phyloP scores from a whole-genome alignment of 1,139 yeast species.

The Suzukiozyma palmioleophila region DNA sequence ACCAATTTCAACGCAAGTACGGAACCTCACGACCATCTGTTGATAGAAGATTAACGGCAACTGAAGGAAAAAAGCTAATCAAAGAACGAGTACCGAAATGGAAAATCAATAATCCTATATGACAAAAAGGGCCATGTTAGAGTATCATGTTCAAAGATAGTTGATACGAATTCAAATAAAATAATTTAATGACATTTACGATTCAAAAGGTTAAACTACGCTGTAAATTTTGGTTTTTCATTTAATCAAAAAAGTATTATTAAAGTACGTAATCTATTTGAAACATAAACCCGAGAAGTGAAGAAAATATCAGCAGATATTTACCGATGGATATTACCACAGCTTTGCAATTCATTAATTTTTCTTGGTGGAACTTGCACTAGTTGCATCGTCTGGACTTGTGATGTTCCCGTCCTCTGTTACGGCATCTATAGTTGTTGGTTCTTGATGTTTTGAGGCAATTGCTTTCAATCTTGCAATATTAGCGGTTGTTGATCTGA shows the following conservation, averaged over 20 bases:
- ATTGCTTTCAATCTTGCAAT: constrained; percentile 30
- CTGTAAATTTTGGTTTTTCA: not conserved
- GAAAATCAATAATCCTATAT: not conserved
- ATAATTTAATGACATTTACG: not conserved
- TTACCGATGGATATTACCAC: too few relatives aligned
- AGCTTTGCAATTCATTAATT: not conserved
- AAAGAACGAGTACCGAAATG: constrained; percentile 1
- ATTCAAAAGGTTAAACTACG: not conserved
- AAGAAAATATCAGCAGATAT: not conserved
- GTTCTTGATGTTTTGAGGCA: constrained; percentile 12
- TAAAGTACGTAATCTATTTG: not conserved
- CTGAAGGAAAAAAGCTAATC: constrained; percentile 2
- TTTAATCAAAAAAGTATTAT: not conserved
- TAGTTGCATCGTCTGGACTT: constrained; percentile 20
- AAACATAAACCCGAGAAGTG: not conserved
- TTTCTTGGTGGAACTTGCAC: constrained; percentile 16
- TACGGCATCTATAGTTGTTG: constrained; percentile 18
- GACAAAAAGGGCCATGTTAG: too few relatives aligned
- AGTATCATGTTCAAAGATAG: too few relatives aligned
- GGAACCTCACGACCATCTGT: constrained; percentile 1
- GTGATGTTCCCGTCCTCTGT: constrained; percentile 18
- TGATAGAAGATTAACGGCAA: constrained; percentile 2
- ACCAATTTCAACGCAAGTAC: constrained; percentile 3
- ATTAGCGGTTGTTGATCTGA: constrained; percentile 54
- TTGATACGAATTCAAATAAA: too few relatives aligned